These are phyloP conservation scores for Xylogone sp. DNA, from an alignment of 2,329 filamentous ascomycete genomes.

Conservation along the genomic window DNA sequence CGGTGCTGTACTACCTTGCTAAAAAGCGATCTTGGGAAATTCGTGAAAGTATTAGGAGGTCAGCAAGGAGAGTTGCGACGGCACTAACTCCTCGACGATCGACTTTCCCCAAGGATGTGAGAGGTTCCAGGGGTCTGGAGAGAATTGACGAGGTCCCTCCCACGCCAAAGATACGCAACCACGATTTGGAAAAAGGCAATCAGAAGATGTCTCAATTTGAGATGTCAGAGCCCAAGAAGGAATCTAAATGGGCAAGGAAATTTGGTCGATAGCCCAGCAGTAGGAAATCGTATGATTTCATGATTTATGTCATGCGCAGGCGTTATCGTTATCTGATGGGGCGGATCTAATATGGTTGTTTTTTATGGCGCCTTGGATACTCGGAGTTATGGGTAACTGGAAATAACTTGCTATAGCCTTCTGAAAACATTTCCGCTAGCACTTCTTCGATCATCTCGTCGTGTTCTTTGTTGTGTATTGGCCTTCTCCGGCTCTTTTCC, in stretches of 20 bases:
- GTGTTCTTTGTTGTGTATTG: conserved; percentile 17
- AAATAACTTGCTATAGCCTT: conserved; percentile 44
- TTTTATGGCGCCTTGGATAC: background rate
- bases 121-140: conserved; percentile 38
- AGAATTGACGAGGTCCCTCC: conserved; percentile 53
- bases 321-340: conserved; percentile 4
- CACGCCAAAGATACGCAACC: conserved; percentile 49
- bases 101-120: conserved; percentile 55
- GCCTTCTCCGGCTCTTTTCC: conserved; percentile 36
- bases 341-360: conserved; percentile 2
- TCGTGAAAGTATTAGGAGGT: conserved; percentile 66
- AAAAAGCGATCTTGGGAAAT: conserved; percentile 85
- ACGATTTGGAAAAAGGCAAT: conserved; percentile 57
- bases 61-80: conserved; percentile 57
- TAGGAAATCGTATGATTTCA: background rate
- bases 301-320: background rate
- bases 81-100: conserved; percentile 59
- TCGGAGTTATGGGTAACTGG: conserved; percentile 1
- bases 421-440: conserved; percentile 75
- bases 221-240: conserved; percentile 25
- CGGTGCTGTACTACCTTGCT: conserved; percentile 74
- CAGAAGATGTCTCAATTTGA: conserved; percentile 25
- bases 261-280: conserved; percentile 16
- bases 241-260: conserved; percentile 25
- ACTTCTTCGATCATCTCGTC: conserved; percentile 47